A percentile compares a stretch with the other conserved stretches of the same genome.
Evolutionary conservation across 768 basidiomycete species (phyloP).

Genomic region (Ephemerocybe angulata): DNA sequence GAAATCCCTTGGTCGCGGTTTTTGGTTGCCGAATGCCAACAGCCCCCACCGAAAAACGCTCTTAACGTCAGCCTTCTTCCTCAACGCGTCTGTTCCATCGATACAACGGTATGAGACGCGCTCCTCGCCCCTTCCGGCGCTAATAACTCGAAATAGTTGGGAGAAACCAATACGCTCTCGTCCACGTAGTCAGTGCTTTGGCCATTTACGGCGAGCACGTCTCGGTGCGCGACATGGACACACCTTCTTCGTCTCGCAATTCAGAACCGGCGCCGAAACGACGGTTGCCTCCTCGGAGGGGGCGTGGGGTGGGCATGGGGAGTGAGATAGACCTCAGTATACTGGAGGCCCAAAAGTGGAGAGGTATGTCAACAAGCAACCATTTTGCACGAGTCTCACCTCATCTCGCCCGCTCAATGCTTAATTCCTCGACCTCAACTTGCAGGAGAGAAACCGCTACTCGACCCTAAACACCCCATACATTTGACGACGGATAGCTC

Average conservation of each 20-base stretch:
- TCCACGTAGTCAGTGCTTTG: no score
- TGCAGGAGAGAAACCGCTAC: constrained; percentile 67
- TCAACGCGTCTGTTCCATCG: no score
- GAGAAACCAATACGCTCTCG: no score
- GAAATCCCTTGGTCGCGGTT: no score
- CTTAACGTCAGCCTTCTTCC: no score
- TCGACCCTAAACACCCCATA: constrained; percentile 64
- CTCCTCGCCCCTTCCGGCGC: no score
- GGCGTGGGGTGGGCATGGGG: constrained; percentile 55
- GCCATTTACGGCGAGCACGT: no score
- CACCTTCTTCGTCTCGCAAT: constrained; percentile 32
- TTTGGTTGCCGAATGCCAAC: no score
- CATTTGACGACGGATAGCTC: constrained; percentile 72
- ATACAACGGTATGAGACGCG: no score
- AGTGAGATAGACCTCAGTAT: constrained; percentile 82
- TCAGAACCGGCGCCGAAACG: constrained; percentile 59
- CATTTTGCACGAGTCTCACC: background rate
- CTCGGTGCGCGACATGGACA: constrained; percentile 29
- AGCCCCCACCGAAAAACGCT: no score
- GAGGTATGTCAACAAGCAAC: constrained; percentile 55
- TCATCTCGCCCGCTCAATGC: background rate
- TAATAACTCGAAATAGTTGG: no score
- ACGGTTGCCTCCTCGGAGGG: constrained; percentile 75
- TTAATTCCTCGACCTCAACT: constrained; percentile 4
- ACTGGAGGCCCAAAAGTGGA: constrained; percentile 73